These are phyloP conservation scores for Carnegiea gigantea DNA, from an alignment of 179 eudicot species.

Conservation along the genomic window DNA sequence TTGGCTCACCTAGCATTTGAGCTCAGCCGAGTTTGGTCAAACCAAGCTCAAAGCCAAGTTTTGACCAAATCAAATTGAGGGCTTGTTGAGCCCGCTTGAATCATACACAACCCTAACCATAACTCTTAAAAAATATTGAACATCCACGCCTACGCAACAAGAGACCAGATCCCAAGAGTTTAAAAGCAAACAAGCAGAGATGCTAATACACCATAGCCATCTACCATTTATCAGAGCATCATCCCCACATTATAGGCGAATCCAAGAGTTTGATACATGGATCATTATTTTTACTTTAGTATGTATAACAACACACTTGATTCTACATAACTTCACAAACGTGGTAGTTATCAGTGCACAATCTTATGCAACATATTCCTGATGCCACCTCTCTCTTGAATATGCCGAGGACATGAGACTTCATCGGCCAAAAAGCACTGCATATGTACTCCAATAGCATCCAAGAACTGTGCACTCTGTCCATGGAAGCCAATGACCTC, in stretches of 20 bases:
- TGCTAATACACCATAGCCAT: no score
- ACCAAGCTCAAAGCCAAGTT: no score
- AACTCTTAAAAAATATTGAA: no score
- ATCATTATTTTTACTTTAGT: not conserved
- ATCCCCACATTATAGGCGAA: not conserved
- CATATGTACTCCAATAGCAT: constrained; percentile 44
- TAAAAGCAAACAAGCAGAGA: not conserved
- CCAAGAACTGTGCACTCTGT: constrained; percentile 37
- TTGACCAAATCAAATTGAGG: no score
- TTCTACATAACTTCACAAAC: not conserved
- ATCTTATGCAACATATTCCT: constrained; percentile 25
- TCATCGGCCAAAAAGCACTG: constrained; percentile 32
- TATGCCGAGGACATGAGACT: constrained; percentile 13
- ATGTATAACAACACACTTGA: not conserved
- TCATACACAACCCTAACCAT: no score
- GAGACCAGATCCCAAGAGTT: no score
- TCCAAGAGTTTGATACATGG: not conserved
- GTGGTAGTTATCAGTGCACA: constrained; percentile 14
- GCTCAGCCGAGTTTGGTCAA: no score
- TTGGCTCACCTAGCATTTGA: no score
- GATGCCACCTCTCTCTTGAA: constrained; percentile 28
- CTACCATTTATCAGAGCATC: not conserved
- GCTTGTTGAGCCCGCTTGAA: no score
- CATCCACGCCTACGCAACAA: no score
- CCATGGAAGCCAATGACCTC: constrained; percentile 46